Base-by-base conservation (phyloP, 2,329 filamentous ascomycete genomes). In the Fusarium illudens region DNA sequence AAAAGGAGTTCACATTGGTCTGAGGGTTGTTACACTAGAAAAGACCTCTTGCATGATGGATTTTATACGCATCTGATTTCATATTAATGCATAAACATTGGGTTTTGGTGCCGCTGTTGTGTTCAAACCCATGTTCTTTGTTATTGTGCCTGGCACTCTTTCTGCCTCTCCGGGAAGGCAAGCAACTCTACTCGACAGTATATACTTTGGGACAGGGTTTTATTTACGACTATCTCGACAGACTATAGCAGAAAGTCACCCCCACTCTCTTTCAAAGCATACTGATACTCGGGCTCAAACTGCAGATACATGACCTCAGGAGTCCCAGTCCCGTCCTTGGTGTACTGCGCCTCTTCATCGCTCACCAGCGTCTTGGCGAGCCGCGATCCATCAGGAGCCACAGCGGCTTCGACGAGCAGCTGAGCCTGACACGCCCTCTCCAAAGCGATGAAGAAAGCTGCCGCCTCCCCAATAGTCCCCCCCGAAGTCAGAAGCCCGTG, bases 401-500 rank as follows among this genome's bases (percentile, higher is more conserved):
- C 65, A 0, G 90, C 90, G 0, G 89, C 87, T 76, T 93, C 90
- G 13, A 87, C 86, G 58, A 87, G 79, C 33, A 93, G 77, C 76
- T 93, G 91, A 10, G 90, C 82, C 55, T 88, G 84, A 68, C 91
- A 93, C 10, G 86, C 87, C 37, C 88, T 83, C 76, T 93, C 91
- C 70, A 92, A 82, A 4, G 88, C 78, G 4, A 87, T 87, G 73
- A 92, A 92, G 56, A 92, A 79, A 67, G 87, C 92, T 0, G 89
- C 89, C 0, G 90, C 90, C 77, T 92, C 90, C 65, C 91, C 90
- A 3, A 93, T 89, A 0, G 90, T 93, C 1, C 76, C 74, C 1
- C 91, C 90, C 0, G 90, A 87, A 0, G 89, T 92, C 39, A 93
- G 75, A 5, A 93, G 78, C 0, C 90, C 91, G 73, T 93, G 90